These are phyloP conservation scores for Microcyclospora pomicola DNA, from an alignment of 2,329 filamentous ascomycete genomes.

Conservation along the genomic window DNA sequence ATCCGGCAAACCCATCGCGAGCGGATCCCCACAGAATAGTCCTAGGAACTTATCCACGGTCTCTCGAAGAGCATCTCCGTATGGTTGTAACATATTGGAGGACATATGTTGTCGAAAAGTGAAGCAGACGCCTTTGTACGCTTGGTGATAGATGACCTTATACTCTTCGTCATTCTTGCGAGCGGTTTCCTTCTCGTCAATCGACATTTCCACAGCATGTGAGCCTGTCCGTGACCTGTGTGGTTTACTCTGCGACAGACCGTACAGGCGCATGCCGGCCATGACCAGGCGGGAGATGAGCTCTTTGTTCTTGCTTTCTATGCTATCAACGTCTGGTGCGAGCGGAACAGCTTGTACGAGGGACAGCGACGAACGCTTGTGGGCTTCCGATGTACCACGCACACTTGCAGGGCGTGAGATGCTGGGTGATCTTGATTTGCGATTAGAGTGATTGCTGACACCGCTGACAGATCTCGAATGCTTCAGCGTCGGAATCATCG, in stretches of 20 bases:
- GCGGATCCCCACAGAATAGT: conserved; percentile 34
- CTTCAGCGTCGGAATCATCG: conserved; percentile 13
- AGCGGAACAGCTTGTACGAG: conserved; percentile 13
- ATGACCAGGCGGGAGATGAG: conserved; percentile 36
- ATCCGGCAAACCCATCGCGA: conserved; percentile 11
- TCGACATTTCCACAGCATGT: conserved; percentile 3
- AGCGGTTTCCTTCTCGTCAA: conserved; percentile 10
- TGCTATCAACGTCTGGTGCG: conserved; percentile 1
- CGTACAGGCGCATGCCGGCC: conserved; percentile 40
- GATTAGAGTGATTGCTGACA: conserved; percentile 12
- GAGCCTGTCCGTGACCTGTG: conserved; percentile 10
- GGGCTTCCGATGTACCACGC: conserved; percentile 8
- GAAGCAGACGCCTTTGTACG: conserved; percentile 36
- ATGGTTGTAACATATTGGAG: conserved; percentile 23
- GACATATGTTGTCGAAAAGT: conserved; percentile 31
- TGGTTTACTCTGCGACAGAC: conserved; percentile 30
- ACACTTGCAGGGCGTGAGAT: conserved; percentile 10
- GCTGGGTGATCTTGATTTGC: conserved; percentile 19
- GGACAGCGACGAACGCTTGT: conserved; percentile 15
- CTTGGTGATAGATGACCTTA: conserved; percentile 39
- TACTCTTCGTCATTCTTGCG: conserved; percentile 34
- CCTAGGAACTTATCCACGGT: conserved; percentile 33
- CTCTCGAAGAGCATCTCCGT: conserved; percentile 31
- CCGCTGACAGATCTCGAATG: conserved; percentile 20
- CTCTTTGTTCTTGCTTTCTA: conserved; percentile 32